Conservation (phyloP, 2,329 filamentous ascomycete genomes). For the Diaporthe sp. region DNA sequence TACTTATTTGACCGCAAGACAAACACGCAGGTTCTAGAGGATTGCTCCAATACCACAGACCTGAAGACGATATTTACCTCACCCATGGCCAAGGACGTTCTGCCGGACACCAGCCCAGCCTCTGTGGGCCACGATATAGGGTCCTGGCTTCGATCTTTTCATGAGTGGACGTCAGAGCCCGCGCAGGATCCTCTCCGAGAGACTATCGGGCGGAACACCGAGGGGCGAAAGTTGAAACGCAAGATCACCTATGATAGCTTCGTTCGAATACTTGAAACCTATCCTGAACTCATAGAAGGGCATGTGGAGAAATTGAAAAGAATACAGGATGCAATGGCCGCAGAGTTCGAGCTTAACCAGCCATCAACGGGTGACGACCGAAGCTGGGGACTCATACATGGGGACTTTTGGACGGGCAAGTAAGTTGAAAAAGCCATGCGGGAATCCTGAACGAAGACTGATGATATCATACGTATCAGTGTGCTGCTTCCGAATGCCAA, state of each 20-base stretch:
- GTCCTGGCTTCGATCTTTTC: conserved; percentile 53
- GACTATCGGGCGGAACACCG: conserved; percentile 47
- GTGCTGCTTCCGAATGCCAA: not conserved
- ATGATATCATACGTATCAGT: not conserved
- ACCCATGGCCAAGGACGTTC: conserved; percentile 34
- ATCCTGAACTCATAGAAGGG: conserved; percentile 49
- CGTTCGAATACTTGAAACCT: conserved; percentile 49
- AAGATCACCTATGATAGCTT: conserved; percentile 54
- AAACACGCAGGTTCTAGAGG: conserved; percentile 54
- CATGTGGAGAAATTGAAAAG: conserved; percentile 47
- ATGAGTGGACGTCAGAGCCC: conserved; percentile 49
- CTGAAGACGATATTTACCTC: conserved; percentile 51
- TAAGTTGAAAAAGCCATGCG: too few species aligned
- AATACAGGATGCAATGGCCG: conserved; percentile 46
- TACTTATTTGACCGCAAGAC: conserved; percentile 50
- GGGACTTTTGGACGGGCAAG: conserved; percentile 60
- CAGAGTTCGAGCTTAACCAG: conserved; percentile 46
- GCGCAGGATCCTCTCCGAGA: conserved; percentile 41
- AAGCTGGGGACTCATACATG: conserved; percentile 52
- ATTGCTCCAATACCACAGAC: conserved; percentile 51
- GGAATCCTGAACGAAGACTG: too few species aligned
- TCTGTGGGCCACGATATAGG: conserved; percentile 49
- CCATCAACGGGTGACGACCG: conserved; percentile 32
- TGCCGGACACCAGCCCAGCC: conserved; percentile 41
- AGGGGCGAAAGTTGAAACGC: conserved; percentile 55